Evolutionary conservation across 75 land plant genomes (phyloP).

Genomic region (Cryptomeria japonica): DNA sequence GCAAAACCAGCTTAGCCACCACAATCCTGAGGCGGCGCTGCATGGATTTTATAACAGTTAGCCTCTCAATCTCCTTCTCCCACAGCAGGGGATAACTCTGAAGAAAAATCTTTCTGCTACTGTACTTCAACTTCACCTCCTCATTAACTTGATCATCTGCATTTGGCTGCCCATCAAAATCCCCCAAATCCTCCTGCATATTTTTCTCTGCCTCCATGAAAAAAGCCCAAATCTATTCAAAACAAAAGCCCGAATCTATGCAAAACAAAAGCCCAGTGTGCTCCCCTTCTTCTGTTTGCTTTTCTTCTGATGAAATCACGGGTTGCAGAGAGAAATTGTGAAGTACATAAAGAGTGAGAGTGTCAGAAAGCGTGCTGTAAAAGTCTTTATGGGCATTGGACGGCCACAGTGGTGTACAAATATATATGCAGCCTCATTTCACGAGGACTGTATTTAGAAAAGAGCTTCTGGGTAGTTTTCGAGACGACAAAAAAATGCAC

Average conservation of each 20-base stretch:
- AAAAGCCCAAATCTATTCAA: not conserved
- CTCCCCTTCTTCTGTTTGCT: no score
- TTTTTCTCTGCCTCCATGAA: not conserved
- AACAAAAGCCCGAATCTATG: no score
- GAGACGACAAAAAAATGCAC: no score
- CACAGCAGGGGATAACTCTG: constrained; percentile 54
- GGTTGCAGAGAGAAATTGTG: not conserved
- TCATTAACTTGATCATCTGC: not conserved
- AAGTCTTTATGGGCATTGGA: not conserved
- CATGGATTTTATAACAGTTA: not conserved
- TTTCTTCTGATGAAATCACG: no score
- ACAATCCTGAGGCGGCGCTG: not conserved
- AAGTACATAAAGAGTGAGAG: not conserved
- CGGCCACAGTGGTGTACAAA: not conserved
- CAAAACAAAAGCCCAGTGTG: not conserved
- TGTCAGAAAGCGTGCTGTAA: not conserved
- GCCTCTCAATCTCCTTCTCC: constrained; percentile 13
- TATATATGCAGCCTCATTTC: not conserved
- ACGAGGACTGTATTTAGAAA: no score
- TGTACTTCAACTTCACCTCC: constrained; percentile 15
- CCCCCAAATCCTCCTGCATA: not conserved
- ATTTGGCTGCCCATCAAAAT: not conserved
- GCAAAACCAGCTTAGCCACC: constrained; percentile 19
- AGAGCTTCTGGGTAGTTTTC: no score
- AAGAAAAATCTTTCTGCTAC: constrained; percentile 40